Base-by-base conservation (phyloP, 345 rosid genomes). In the Diplotaxis tenuifolia region DNA sequence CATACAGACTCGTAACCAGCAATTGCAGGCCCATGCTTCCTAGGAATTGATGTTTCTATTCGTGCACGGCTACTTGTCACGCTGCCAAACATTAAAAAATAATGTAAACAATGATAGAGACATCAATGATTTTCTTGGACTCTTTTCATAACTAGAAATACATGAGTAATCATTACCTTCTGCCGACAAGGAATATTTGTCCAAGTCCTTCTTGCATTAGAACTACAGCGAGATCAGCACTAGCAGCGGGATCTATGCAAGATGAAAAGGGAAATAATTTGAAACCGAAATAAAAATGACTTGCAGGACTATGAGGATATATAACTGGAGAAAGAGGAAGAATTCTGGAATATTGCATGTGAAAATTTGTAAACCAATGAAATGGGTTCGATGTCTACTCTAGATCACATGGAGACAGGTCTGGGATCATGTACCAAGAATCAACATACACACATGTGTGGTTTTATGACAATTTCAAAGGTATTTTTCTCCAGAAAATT, bases 131-230 rank as follows among this genome's bases (percentile, higher is more conserved):
- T 49, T 10, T 23, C 11, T 38, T 12, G 34, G 7, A 32, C 42
- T 50, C 50, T 2, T 63, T 54, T 38, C 60, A 69, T 21, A 62
- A 28, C 2, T 34, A 56, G 65, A 31, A 56, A 22, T 55, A 22
- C 21, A 50, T 9, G 15, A 53, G 63, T 50, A 69, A 65, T 49
- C 52, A 74, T 67, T 83, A 91, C 98, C 98, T 91, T 87, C 79
- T 89, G 66, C 98, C 98, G n/a, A 94, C 83, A 70, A 94, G 96
- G 52, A 87, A 64, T 58, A 94, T 72, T 52, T 91, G 84, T 25
- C 91, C 96, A 70, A 91, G 79, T 78, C 98, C 98, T 88, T 94
- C 98, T 89, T 91, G 98, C 98, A 94, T 87, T 74, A 94, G 77
- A 81, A 91, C 81, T 78, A 94, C 85, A 62, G 93, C 95, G 15